These are phyloP conservation scores for Rhodamnia rubescens DNA, from an alignment of 345 rosid species.

Conservation along the genomic window DNA sequence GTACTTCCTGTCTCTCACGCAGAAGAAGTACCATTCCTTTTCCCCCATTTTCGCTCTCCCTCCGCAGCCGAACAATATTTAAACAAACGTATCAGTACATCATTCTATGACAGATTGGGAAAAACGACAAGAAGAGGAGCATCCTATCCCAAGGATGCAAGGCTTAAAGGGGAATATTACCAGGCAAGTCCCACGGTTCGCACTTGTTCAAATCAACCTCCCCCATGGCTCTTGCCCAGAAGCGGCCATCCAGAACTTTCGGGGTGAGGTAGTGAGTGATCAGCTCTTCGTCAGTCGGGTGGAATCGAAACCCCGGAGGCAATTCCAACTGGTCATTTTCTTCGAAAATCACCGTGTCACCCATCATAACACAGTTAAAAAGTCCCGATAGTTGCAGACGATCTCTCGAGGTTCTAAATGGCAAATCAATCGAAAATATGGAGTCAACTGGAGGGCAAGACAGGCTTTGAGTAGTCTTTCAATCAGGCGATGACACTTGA, in stretches of 20 bases:
- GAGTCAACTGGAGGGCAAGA: neutral
- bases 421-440: neutral
- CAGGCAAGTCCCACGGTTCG: conserved; percentile 95
- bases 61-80: conserved; percentile 3
- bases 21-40: conserved; percentile 95
- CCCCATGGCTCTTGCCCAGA: conserved; percentile 69
- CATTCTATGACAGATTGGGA: neutral
- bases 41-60: conserved; percentile 96
- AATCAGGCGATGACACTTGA: neutral
- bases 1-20: conserved; percentile 79
- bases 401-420: neutral
- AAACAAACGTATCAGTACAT: neutral
- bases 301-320: conserved; percentile 90
- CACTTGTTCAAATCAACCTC: conserved; percentile 92
- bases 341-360: neutral
- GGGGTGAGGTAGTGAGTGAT: conserved; percentile 62
- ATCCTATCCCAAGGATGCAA: neutral
- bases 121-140: neutral
- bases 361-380: neutral
- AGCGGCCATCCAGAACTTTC: conserved; percentile 51
- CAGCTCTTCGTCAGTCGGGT: conserved; percentile 96
- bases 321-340: conserved; percentile 70
- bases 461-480: neutral
- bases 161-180: conserved; percentile 17
- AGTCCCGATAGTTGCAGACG: neutral